phyloP scores from a whole-genome alignment of 2,329 filamentous ascomycete genomes.

The Pseudomassariella vexata region DNA sequence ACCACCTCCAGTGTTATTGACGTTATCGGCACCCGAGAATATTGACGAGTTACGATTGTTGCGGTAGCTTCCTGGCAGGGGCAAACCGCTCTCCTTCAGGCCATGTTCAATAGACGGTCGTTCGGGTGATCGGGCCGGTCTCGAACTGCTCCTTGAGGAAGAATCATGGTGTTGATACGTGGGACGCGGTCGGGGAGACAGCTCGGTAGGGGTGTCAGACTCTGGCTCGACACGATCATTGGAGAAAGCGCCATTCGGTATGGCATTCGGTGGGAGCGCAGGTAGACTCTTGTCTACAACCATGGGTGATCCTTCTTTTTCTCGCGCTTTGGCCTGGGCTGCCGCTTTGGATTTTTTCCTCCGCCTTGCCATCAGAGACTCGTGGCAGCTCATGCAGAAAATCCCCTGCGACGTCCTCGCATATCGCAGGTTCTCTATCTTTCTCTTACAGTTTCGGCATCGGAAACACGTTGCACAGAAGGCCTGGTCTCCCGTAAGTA shows the following conservation, averaged over 20 bases:
- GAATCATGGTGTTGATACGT: constrained; percentile 46
- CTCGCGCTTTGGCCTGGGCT: constrained; percentile 53
- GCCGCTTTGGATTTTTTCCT: constrained; percentile 77
- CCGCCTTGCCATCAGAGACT: constrained; percentile 88
- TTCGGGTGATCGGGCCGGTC: constrained; percentile 50
- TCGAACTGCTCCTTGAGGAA: constrained; percentile 48
- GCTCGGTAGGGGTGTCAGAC: constrained; percentile 62
- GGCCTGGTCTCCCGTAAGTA: constrained; percentile 94
- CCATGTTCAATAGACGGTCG: constrained; percentile 33
- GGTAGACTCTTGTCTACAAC: constrained; percentile 89
- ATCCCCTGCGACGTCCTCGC: constrained; percentile 96
- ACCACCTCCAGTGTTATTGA: constrained; percentile 32
- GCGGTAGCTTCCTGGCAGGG: constrained; percentile 71
- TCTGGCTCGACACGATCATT: constrained; percentile 53
- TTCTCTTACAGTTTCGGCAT: constrained; percentile 96
- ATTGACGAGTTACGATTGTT: constrained; percentile 70
- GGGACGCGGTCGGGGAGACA: constrained; percentile 57
- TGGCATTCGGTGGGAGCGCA: constrained; percentile 74
- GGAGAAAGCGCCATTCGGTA: constrained; percentile 58
- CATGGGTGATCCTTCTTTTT: constrained; percentile 59
- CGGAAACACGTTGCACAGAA: constrained; percentile 97
- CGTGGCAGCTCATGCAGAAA: constrained; percentile 98
- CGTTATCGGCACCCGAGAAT: constrained; percentile 42
- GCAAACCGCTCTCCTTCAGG: constrained; percentile 53
- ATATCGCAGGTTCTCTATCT: constrained; percentile 97